A percentile compares a stretch with the other conserved stretches of the same genome.
These are phyloP conservation scores for Lentinula sp. DNA, from an alignment of 768 basidiomycete species.

Conservation along the genomic window DNA sequence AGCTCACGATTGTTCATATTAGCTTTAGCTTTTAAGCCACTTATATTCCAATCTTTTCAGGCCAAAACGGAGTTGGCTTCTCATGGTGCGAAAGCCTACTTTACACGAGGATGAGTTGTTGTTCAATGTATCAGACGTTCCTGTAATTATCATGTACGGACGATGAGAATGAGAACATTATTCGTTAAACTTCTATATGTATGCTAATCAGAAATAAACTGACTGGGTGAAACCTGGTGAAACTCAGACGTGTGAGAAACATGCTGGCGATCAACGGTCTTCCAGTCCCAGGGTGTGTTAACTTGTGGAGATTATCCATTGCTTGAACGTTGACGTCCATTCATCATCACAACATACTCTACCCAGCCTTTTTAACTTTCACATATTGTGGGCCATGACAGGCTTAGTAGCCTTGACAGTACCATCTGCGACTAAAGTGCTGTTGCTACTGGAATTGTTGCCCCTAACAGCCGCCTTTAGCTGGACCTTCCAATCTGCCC, in stretches of 20 bases:
- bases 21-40: slow-evolving; percentile 6
- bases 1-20: slow-evolving; percentile 12
- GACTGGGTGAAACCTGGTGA: too few relatives aligned
- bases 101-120: slow-evolving; percentile 52
- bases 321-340: neutral
- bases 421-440: neutral
- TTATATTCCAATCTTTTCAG: slow-evolving; percentile 28
- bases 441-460: slow-evolving; percentile 7
- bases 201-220: too few relatives aligned
- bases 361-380: neutral
- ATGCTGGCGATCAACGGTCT: neutral
- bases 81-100: slow-evolving; percentile 86
- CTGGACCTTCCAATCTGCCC: slow-evolving; percentile 40
- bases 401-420: neutral
- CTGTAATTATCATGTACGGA: neutral
- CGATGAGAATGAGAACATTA: neutral
- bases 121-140: neutral
- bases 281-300: neutral
- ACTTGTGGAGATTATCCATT: neutral
- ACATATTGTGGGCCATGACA: neutral
- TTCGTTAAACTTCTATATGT: neutral
- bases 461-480: slow-evolving; percentile 32
- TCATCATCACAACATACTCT: neutral
- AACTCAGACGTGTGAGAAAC: neutral
- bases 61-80: slow-evolving; percentile 79